Evolutionary conservation across 495 filamentous ascomycete genomes (phyloP).

Genomic region (Hapsidospora chrysogenum): DNA sequence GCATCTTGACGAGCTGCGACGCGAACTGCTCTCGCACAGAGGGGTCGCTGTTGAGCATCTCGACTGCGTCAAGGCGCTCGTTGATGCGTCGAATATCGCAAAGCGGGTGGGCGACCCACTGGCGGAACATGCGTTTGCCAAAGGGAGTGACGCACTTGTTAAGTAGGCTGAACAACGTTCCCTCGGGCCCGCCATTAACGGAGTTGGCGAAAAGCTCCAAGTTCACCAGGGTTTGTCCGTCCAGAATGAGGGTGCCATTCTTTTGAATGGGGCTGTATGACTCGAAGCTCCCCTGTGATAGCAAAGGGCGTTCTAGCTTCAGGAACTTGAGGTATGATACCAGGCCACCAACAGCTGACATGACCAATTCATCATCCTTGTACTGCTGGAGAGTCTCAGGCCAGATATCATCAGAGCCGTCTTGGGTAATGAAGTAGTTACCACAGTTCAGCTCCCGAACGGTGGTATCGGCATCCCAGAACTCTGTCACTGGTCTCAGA

Average conservation of each 20-base stretch:
- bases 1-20: constrained; percentile 71
- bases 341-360: constrained; percentile 87
- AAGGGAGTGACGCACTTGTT: constrained; percentile 95
- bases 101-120: constrained; percentile 96
- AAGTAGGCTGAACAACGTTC: constrained; percentile 77
- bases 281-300: constrained; percentile 80
- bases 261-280: constrained; percentile 92
- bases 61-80: constrained; percentile 88
- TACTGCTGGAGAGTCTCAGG: constrained; percentile 57
- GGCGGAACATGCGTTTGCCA: constrained; percentile 88
- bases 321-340: constrained; percentile 73
- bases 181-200: constrained; percentile 67
- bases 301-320: constrained; percentile 75
- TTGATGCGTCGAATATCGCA: constrained; percentile 78
- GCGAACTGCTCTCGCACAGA: constrained; percentile 69
- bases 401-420: constrained; percentile 53
- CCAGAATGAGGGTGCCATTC: constrained; percentile 79
- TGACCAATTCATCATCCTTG: constrained; percentile 63
- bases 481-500: constrained; percentile 75
- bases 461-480: constrained; percentile 75
- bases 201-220: constrained; percentile 94
- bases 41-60: constrained; percentile 71
- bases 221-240: constrained; percentile 94
- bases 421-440: constrained; percentile 59
- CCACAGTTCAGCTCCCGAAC: constrained; percentile 66